phyloP scores from a whole-genome alignment of 495 filamentous ascomycete species.

The Podospora pseudocomata region DNA sequence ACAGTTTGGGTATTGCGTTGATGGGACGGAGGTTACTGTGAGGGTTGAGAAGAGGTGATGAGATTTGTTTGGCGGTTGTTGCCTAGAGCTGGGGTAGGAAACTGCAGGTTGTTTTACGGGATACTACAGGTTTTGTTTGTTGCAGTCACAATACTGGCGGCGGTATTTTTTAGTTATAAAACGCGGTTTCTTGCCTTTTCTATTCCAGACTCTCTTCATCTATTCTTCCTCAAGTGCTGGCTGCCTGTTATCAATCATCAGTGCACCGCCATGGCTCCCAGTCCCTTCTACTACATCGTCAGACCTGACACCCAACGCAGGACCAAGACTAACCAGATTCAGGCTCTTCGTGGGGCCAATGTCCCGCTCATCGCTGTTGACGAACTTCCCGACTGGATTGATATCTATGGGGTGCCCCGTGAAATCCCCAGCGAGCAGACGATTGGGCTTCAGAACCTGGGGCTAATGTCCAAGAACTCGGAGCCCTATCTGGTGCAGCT shows the following conservation, averaged over 20 bases:
- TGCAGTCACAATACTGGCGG: not conserved
- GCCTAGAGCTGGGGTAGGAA: not conserved
- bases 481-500: constrained; percentile 26
- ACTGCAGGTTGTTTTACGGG: not conserved
- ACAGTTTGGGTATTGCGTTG: constrained; percentile 77
- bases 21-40: constrained; percentile 63
- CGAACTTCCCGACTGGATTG: constrained; percentile 42
- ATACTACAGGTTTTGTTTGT: not conserved
- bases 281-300: constrained; percentile 33
- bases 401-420: constrained; percentile 39
- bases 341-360: constrained; percentile 29
- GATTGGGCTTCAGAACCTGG: constrained; percentile 38
- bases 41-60: constrained; percentile 56
- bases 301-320: constrained; percentile 25
- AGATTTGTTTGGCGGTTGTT: not conserved
- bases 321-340: constrained; percentile 18
- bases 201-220: not conserved
- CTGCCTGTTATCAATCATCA: not conserved
- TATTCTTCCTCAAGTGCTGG: not conserved
- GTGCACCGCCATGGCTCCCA: not conserved
- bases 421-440: constrained; percentile 38
- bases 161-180: not conserved
- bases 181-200: not conserved
- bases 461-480: constrained; percentile 26
- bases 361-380: constrained; percentile 46